A percentile compares a stretch with the other conserved stretches of the same genome.
These are phyloP conservation scores for Leccinum subatratum DNA, from an alignment of 1,284 basidiomycete genomes.

Conservation along the genomic window DNA sequence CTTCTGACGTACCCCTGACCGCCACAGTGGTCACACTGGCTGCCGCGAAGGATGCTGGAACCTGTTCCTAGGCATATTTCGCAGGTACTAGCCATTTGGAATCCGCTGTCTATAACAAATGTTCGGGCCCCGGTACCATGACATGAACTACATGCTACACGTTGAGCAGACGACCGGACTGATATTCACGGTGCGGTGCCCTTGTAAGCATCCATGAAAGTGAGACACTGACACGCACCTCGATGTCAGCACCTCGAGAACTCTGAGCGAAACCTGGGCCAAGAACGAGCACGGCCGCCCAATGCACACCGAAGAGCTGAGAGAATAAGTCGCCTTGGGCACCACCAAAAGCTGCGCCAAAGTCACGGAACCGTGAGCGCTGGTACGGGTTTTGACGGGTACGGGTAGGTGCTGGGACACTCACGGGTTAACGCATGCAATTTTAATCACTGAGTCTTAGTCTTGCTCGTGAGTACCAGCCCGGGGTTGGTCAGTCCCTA, in stretches of 20 bases:
- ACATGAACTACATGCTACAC: conserved; percentile 81
- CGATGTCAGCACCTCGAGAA: conserved; percentile 79
- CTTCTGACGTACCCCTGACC: conserved; percentile 87
- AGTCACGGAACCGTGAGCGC: conserved; percentile 53
- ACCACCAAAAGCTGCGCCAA: conserved; percentile 64
- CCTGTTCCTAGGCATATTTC: conserved; percentile 82
- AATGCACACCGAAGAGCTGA: conserved; percentile 74
- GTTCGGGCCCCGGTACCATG: conserved; percentile 85
- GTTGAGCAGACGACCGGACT: conserved; percentile 82
- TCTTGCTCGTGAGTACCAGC: too few species aligned
- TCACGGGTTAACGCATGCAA: too few species aligned
- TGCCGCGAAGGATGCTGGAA: conserved; percentile 71
- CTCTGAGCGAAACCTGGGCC: conserved; percentile 49
- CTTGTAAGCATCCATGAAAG: conserved; percentile 92
- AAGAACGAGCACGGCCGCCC: conserved; percentile 45
- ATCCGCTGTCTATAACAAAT: conserved; percentile 90
- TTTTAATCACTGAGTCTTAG: too few species aligned
- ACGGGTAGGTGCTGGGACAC: too few species aligned
- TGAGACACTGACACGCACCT: conserved; percentile 72
- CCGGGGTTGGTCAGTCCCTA: too few species aligned
- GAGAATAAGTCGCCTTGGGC: conserved; percentile 76
- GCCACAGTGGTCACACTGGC: conserved; percentile 77
- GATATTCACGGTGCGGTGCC: conserved; percentile 79
- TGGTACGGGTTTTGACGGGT: too few species aligned
- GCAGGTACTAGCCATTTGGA: conserved; percentile 97